These are phyloP conservation scores for Claviceps citrina DNA, from an alignment of 2,329 filamentous ascomycete species.

Conservation along the genomic window DNA sequence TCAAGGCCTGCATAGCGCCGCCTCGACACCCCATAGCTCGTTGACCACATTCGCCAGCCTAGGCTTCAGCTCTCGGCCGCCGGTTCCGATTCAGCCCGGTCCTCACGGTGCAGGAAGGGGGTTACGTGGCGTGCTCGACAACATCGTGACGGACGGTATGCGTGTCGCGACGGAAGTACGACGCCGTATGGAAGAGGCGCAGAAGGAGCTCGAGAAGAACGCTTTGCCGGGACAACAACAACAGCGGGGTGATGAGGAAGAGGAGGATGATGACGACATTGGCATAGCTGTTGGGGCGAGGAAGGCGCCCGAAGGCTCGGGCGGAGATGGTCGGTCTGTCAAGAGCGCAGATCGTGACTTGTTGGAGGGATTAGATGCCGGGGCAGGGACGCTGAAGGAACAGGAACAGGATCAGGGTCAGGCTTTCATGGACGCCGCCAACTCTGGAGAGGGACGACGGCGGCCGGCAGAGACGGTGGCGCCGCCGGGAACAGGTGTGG, in stretches of 20 bases:
- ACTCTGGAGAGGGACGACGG: constrained; percentile 13
- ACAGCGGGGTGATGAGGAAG: constrained; percentile 53
- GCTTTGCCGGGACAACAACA: constrained; percentile 50
- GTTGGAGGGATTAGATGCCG: constrained; percentile 58
- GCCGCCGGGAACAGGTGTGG: constrained; percentile 20
- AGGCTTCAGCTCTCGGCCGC: constrained; percentile 33
- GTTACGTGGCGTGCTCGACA: constrained; percentile 82
- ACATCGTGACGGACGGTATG: constrained; percentile 95
- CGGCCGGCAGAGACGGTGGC: constrained; percentile 15
- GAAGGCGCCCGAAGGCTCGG: constrained; percentile 19
- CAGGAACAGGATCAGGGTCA: constrained; percentile 18
- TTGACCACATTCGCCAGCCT: constrained; percentile 76
- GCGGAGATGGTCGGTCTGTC: constrained; percentile 45
- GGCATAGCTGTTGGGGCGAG: constrained; percentile 28
- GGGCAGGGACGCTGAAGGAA: constrained; percentile 35
- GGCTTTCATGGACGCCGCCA: constrained; percentile 20
- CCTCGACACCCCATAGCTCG: constrained; percentile 26
- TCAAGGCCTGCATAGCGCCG: constrained; percentile 35
- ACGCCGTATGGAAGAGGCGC: constrained; percentile 87
- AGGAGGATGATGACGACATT: constrained; percentile 47
- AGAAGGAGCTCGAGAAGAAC: constrained; percentile 77
- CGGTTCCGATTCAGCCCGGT: constrained; percentile 23
- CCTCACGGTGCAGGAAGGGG: constrained; percentile 46
- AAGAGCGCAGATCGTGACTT: constrained; percentile 54
- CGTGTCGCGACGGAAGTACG: constrained; percentile 85